Evolutionary conservation across 1,139 yeast species (phyloP), one percentile per base, ranked within the genome.

Genomic region (Kurtzmaniella natalensis): DNA sequence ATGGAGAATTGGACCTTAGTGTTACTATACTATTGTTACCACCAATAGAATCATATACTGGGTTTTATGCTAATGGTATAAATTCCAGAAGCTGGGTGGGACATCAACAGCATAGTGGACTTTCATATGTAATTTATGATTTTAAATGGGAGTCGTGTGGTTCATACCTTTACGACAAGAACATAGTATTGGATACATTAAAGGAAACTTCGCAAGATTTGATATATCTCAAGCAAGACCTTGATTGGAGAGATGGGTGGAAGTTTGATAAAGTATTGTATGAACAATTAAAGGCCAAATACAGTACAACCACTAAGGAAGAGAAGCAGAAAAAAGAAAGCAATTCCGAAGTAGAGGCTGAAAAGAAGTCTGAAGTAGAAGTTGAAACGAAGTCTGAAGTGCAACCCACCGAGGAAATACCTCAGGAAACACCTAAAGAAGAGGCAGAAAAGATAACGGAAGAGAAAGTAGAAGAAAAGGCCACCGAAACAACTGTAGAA

Each of bases 11-110:
- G 1, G 94, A 86, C 51, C 58, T 88, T 26, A 67, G 84, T 13
- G 92, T 82, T 7, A 81, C 86, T 7, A 40, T 92, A 6, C 53
- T 85, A 14, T 53, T 89, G 16, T 62, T 89, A 33, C 97, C 97
- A 0, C 63, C 76, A 3, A 61, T 89, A 36, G 67, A 68, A 9
- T 46, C 51, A 30, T 89, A 89, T 50, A 56, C 59, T 17, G 92
- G 95, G 1, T 64, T 70, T 27, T 80, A 58, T 50, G 70, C 83
- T 26, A 68, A 83, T 53, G 89, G 85, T 2, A 59, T 88, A 40
- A 76, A 78, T 47, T 78, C 95, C 1, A 68, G 96, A 36, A 59
- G 76, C 2, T 89, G 96, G 96, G 52, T 53, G 3, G 51, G 53
- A 7, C 51, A 65, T 15, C 43, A 51, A 28, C 59, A 57, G 10